Evolutionary conservation across 1,284 basidiomycete species (phyloP), one percentile per base, ranked within the genome.

Genomic region (Malassezia pachydermatis): DNA sequence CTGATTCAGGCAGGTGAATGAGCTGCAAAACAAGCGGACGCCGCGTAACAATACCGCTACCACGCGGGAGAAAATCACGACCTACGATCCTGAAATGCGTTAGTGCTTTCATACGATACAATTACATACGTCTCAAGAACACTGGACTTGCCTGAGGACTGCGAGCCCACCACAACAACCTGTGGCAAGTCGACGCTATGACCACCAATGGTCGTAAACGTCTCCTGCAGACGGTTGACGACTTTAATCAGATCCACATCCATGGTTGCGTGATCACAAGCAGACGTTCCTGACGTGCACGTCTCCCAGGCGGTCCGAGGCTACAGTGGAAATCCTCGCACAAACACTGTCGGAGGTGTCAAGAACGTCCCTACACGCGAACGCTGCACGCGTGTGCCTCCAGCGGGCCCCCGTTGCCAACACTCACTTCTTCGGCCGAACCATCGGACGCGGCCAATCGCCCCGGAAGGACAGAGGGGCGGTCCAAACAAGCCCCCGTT

Each of bases 21-120:
- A 99, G 82, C 0, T 94, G 98, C 51, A 98, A 80, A 71, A 98
- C 92, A 63, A 99, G 94, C 1, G 92, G 94, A 40, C 92, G 83
- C 3, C 92, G 85, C 0, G 92, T 99, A 37, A 98, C 94, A 92
- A 99, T 99, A 74, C 96, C 98, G 73, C 89, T 85, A 47, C 92
- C 92, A 76, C 98, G 98, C 30, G 92, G 94, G 32, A 99, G 75
- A 73, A 99, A 98, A 72, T 98, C 89, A 58, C 95, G 88, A 0
- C 92, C 94, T 16, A 99, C 94, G 58, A 99, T 88, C 2, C 86
- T 89, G 60, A 28, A 32, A 33, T 40, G 13, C n/a, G 37, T 49
- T 24, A 49, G 38, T 16, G 11, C n/a, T n/a, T 25, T 23, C 45
- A 6, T 20, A 13, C 13, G 19, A 16, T 13, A 6, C 20, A n/a